Conservation (phyloP, 2,329 filamentous ascomycete genomes). For the Sarocladium brachiariae region DNA sequence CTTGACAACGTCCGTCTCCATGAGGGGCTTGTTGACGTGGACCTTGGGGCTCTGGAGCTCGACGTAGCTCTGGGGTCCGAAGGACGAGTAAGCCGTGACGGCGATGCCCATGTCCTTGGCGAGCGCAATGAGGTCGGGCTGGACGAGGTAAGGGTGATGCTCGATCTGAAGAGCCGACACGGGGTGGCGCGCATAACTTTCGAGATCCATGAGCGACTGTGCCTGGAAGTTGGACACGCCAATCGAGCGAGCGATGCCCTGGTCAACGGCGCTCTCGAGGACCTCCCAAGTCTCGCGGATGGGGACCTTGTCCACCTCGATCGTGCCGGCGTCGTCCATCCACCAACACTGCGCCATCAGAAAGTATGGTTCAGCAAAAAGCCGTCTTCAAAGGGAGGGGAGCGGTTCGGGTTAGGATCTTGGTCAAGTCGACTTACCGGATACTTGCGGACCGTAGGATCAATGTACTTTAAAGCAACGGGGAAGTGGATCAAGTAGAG, state of each 20-base stretch:
- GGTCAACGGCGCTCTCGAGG: constrained; percentile 64
- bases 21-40: constrained; percentile 18
- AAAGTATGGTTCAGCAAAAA: no score
- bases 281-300: constrained; percentile 75
- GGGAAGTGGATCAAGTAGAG: constrained; percentile 72
- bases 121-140: constrained; percentile 48
- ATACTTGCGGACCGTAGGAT: constrained; percentile 31
- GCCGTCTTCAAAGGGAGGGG: no score
- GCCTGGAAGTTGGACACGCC: constrained; percentile 72
- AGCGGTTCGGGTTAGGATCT: no score
- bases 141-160: constrained; percentile 62
- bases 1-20: constrained; percentile 35
- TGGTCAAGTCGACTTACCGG: no score
- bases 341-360: constrained; percentile 29
- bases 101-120: constrained; percentile 50
- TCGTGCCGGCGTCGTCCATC: constrained; percentile 37
- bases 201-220: constrained; percentile 51
- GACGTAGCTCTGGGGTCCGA: constrained; percentile 46
- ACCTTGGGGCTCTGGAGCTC: constrained; percentile 23
- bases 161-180: constrained; percentile 57
- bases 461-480: constrained; percentile 36
- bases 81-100: constrained; percentile 60
- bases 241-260: constrained; percentile 61
- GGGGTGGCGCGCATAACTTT: constrained; percentile 49
- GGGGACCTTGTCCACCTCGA: constrained; percentile 48